phyloP scores from a whole-genome alignment of 345 rosid genomes.

The Reutealis trisperma region DNA sequence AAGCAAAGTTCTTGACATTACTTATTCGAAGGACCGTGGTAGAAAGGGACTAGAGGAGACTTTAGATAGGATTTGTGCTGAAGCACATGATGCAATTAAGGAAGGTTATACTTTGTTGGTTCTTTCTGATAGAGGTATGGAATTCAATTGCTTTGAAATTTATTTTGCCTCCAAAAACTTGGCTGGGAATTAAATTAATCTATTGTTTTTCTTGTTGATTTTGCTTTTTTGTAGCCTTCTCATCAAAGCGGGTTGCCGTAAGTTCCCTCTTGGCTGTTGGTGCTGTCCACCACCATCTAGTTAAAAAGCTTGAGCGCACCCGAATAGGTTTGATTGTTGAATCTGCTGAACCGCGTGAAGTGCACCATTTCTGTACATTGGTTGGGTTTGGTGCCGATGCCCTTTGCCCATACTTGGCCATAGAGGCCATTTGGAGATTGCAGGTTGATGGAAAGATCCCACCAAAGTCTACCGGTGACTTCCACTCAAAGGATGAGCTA shows the following conservation, averaged over 20 bases:
- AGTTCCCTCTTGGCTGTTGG: constrained; percentile 99
- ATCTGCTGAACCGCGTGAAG: constrained; percentile 99
- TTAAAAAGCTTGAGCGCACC: constrained; percentile 86
- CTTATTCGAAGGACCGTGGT: constrained; percentile 74
- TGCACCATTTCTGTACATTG: constrained; percentile 97
- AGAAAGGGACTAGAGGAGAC: constrained; percentile 92
- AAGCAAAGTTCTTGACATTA: constrained; percentile 86
- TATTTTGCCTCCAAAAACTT: neutral
- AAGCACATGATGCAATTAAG: constrained; percentile 82
- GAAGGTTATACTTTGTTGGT: constrained; percentile 84
- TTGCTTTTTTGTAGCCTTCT: constrained; percentile 55
- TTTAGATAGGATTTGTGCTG: constrained; percentile 81
- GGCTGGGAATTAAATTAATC: neutral
- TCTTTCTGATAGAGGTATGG: constrained; percentile 94
- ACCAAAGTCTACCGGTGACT: constrained; percentile 76
- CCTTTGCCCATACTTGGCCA: constrained; percentile 87
- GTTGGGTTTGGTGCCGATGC: constrained; percentile 99
- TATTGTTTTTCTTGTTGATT: constrained; percentile 1
- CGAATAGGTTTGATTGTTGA: constrained; percentile 87
- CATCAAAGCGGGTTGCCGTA: constrained; percentile 75
- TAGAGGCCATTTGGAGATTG: constrained; percentile 82
- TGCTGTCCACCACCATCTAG: constrained; percentile 96
- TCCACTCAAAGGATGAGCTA: constrained; percentile 82
- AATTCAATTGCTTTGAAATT: neutral
- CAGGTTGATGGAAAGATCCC: constrained; percentile 97